These are phyloP conservation scores for Phylloporus sp. DNA, from an alignment of 768 basidiomycete genomes.

Conservation along the genomic window DNA sequence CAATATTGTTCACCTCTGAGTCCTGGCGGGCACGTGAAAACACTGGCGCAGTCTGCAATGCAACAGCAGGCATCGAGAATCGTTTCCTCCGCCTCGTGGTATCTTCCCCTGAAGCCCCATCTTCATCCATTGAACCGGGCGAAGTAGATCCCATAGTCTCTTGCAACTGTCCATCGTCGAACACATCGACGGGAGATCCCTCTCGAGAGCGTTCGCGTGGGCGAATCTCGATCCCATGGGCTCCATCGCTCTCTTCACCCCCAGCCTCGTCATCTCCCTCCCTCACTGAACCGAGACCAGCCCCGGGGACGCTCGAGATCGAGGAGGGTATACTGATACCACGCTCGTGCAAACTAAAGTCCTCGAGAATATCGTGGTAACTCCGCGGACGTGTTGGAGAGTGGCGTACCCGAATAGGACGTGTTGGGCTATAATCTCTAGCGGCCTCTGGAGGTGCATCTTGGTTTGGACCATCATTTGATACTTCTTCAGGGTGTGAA, in stretches of 20 bases:
- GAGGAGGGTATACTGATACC: constrained; percentile 29
- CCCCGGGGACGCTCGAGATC: constrained; percentile 25
- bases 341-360: constrained; percentile 45
- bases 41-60: constrained; percentile 68
- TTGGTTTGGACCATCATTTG: neutral
- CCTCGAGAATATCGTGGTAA: constrained; percentile 63
- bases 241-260: neutral
- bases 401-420: constrained; percentile 31
- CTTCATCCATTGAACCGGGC: constrained; percentile 1
- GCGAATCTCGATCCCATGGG: constrained; percentile 1
- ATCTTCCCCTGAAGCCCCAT: constrained; percentile 44
- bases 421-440: constrained; percentile 2
- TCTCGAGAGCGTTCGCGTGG: neutral
- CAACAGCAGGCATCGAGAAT: constrained; percentile 76
- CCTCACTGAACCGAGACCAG: constrained; percentile 19
- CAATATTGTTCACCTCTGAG: constrained; percentile 10
- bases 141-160: neutral
- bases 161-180: neutral
- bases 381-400: constrained; percentile 50
- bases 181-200: neutral
- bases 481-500: neutral
- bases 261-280: constrained; percentile 18
- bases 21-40: constrained; percentile 48
- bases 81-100: constrained; percentile 62
- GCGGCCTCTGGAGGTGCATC: constrained; percentile 4